These are phyloP conservation scores for Scutellaria barbata DNA, from an alignment of 257 asterid genomes.

Conservation along the genomic window DNA sequence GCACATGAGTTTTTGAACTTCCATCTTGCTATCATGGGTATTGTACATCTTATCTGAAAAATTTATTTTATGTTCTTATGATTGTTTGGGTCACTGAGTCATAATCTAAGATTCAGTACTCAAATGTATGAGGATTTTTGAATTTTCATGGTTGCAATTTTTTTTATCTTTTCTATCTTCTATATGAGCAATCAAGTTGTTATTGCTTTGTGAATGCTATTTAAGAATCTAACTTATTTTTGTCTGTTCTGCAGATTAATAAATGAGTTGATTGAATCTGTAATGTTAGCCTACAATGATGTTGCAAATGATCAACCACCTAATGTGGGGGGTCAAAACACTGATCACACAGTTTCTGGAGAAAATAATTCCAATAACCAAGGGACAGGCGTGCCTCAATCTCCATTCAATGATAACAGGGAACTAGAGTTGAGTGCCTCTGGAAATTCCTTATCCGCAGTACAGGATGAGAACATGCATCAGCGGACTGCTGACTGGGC, in stretches of 20 bases:
- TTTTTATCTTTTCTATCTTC: conserved; percentile 1
- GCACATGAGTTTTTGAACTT: too few relatives aligned
- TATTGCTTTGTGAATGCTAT: conserved; percentile 26
- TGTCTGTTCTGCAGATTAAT: conserved; percentile 54
- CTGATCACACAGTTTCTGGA: conserved; percentile 40
- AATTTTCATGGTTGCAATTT: conserved; percentile 18
- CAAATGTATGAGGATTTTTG: not conserved
- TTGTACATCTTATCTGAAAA: not conserved
- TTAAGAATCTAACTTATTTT: conserved; percentile 33
- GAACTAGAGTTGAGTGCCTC: conserved; percentile 42
- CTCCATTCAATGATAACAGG: conserved; percentile 46
- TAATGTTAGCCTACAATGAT: conserved; percentile 58
- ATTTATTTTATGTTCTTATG: not conserved
- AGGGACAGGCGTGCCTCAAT: conserved; percentile 44
- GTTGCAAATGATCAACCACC: conserved; percentile 44
- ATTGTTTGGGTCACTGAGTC: not conserved
- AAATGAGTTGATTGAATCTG: conserved; percentile 72
- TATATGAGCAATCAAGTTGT: conserved; percentile 22
- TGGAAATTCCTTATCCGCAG: conserved; percentile 40
- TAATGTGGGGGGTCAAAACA: conserved; percentile 44
- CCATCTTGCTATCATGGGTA: not conserved
- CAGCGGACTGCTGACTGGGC: conserved; percentile 83
- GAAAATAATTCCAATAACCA: conserved; percentile 44
- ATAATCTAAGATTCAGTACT: conserved; percentile 1
- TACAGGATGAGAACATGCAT: conserved; percentile 49